Evolutionary conservation across 129 eudicot genomes (phyloP).

Genomic region (Lactuca saligna): DNA sequence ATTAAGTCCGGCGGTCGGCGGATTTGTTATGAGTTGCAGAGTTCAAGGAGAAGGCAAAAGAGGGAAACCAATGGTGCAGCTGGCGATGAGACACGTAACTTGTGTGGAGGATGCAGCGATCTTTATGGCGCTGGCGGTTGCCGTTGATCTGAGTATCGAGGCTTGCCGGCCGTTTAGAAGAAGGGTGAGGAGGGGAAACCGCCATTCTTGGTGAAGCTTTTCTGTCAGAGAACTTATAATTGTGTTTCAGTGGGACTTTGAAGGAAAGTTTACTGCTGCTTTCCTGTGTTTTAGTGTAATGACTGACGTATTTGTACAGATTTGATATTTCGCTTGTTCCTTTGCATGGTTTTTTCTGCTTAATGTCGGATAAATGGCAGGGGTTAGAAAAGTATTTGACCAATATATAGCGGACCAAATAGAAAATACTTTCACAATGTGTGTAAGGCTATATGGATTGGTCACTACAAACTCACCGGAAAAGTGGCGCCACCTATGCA

Average conservation of each 20-base stretch:
- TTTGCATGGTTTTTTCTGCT: background rate
- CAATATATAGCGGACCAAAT: background rate
- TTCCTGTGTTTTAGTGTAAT: slow-evolving; percentile 29
- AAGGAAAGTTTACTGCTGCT: slow-evolving; percentile 15
- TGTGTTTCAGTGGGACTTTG: slow-evolving; percentile 18
- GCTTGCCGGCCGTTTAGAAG: slow-evolving; percentile 78
- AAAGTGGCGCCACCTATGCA: no score
- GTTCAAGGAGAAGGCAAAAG: slow-evolving; percentile 86
- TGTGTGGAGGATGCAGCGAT: slow-evolving; percentile 93
- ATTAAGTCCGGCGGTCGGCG: slow-evolving; percentile 60
- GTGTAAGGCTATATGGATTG: no score
- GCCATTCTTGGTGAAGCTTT: slow-evolving; percentile 69
- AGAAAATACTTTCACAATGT: no score
- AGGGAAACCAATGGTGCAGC: slow-evolving; percentile 79
- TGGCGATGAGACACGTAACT: slow-evolving; percentile 84
- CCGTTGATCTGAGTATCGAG: slow-evolving; percentile 88
- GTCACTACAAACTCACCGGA: no score
- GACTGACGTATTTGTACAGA: slow-evolving; percentile 33
- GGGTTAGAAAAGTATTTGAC: background rate
- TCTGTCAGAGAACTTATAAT: slow-evolving; percentile 8
- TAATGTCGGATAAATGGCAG: background rate
- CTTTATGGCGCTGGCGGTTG: slow-evolving; percentile 87
- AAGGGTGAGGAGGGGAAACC: slow-evolving; percentile 53
- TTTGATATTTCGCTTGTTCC: slow-evolving; percentile 13
- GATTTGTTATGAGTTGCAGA: slow-evolving; percentile 87